A percentile compares a stretch with the other conserved stretches of the same genome.
Evolutionary conservation across 1,284 basidiomycete species (phyloP).

Genomic region (Paramarasmius palmivorus): DNA sequence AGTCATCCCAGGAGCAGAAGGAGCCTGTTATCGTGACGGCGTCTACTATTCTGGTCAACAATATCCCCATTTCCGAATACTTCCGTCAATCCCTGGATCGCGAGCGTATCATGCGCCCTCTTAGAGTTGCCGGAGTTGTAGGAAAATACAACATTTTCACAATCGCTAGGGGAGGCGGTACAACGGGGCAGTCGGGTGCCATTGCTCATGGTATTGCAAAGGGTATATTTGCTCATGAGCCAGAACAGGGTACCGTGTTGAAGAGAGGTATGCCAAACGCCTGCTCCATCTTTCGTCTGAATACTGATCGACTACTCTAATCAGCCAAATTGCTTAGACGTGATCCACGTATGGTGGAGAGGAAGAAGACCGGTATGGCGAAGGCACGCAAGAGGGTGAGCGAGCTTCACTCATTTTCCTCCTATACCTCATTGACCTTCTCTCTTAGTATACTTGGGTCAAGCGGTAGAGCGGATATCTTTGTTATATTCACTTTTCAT

Average conservation of each 20-base stretch:
- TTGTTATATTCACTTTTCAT: constrained; percentile 20
- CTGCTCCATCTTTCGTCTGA: constrained; percentile 4
- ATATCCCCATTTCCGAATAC: constrained; percentile 74
- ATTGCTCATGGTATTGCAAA: constrained; percentile 84
- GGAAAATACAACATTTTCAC: constrained; percentile 94
- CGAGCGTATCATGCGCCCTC: constrained; percentile 79
- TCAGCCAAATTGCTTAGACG: constrained; percentile 85
- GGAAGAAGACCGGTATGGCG: constrained; percentile 91
- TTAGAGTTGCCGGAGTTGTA: constrained; percentile 83
- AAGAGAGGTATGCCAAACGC: constrained; percentile 59
- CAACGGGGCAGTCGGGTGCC: constrained; percentile 90
- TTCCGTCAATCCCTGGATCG: constrained; percentile 81
- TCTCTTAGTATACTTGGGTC: constrained; percentile 85
- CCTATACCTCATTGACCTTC: constrained; percentile 12
- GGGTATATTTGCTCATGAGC: constrained; percentile 73
- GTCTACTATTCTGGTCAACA: constrained; percentile 81
- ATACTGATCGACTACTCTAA: constrained; percentile 16
- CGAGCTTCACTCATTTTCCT: constrained; percentile 25
- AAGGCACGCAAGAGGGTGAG: constrained; percentile 91
- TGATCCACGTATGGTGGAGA: constrained; percentile 96
- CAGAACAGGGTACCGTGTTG: constrained; percentile 65
- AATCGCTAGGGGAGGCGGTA: constrained; percentile 87
- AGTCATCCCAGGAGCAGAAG: no score
- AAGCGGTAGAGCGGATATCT: constrained; percentile 66
- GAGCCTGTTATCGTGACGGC: constrained; percentile 33